Evolutionary conservation across 306 rosid species (phyloP).

Genomic region (Vigna angularis): DNA sequence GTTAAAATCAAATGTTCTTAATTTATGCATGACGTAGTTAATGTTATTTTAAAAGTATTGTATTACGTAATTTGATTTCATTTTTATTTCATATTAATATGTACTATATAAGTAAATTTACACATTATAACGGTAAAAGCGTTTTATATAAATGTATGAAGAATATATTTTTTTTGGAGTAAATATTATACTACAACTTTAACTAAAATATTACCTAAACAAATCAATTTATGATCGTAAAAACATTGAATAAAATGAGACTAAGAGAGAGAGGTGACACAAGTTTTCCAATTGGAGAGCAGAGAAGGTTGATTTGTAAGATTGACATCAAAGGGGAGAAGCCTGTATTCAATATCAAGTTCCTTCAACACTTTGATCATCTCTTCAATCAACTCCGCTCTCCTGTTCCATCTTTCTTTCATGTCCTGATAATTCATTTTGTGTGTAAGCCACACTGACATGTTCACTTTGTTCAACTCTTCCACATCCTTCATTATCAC

Average conservation of each 20-base stretch:
- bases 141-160: too few relatives aligned
- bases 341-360: constrained; percentile 8
- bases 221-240: too few relatives aligned
- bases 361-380: neutral
- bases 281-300: neutral
- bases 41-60: too few relatives aligned
- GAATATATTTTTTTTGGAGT: too few relatives aligned
- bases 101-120: too few relatives aligned
- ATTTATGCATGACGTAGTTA: too few relatives aligned
- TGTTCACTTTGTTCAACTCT: constrained; percentile 50
- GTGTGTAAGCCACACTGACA: constrained; percentile 39
- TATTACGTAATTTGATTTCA: too few relatives aligned
- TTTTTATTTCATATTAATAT: too few relatives aligned
- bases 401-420: neutral
- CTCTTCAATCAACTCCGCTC: neutral
- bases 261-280: neutral
- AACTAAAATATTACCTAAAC: too few relatives aligned
- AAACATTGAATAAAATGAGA: neutral
- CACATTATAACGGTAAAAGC: too few relatives aligned
- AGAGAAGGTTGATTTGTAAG: neutral
- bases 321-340: neutral
- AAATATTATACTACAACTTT: too few relatives aligned
- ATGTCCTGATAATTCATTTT: neutral
- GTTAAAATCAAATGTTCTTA: too few relatives aligned
- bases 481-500: constrained; percentile 44